Base-by-base conservation (phyloP, 768 basidiomycete genomes). In the Leccinum barrowsii region DNA sequence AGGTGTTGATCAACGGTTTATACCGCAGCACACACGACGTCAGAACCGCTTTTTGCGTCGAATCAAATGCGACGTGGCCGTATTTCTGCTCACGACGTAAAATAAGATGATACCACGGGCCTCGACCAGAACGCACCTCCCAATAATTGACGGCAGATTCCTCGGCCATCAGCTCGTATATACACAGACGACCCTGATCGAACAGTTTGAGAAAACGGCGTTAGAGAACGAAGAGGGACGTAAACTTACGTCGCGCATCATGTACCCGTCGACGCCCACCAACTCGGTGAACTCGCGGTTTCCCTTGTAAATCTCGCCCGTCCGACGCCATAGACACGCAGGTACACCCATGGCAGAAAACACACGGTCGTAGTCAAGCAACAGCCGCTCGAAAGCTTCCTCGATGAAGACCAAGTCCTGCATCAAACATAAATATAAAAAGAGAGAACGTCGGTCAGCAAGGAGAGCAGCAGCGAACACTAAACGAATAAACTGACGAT, bases 91-190 rank as follows among this genome's bases (percentile, higher is more conserved):
- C 40, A 7, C 40, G 4, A 17, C 17, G n/a, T 8, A 7, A n/a
- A n/a, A 42, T n/a, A 8, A 19, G 7, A 35, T 32, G 8, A 32
- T 11, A 32, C 12, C 12, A 12, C 4, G 32, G 32, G 4, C 32
- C 32, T 32, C 32, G 11, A 32, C 12, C 32, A 32, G 32, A 21
- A 65, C 81, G 44, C 35, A 89, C 93, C 85, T 98, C 95, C 93
- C 94, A 98, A 67, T 97, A 98, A 70, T 95, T 94, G 44, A 97
- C 94, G 3, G 94, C 94, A 1, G 87, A 89, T 70, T 96, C 94
- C 73, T 99, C 96, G 1, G 94, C 90, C 95, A 99, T 97, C 50
- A 98, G 82, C 72, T 98, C 96, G 74, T 97, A 98, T 57, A 99
- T 97, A 67, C 94, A 96, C 22, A 97, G 74, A 37, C 92, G 88